Conservation (phyloP, 805 yeast species). For the Kluyveromyces aestuarii region DNA sequence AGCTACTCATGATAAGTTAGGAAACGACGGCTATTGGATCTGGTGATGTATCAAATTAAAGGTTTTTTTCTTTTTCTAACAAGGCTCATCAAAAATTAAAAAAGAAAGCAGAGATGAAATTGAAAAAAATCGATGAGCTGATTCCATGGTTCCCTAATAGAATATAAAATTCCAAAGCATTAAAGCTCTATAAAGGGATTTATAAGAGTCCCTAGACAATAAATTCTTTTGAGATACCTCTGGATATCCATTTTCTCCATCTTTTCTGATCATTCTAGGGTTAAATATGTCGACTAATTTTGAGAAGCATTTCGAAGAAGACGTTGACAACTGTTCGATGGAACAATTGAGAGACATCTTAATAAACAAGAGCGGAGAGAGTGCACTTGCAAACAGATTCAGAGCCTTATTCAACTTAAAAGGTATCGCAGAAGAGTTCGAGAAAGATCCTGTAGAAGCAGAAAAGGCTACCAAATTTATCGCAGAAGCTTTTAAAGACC, state of each 20-base stretch:
- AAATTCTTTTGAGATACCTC: background rate
- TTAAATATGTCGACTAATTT: conserved; percentile 28
- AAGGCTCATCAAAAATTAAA: background rate
- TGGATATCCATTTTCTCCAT: background rate
- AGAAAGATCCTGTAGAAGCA: conserved; percentile 44
- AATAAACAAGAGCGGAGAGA: conserved; percentile 54
- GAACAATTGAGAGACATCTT: conserved; percentile 69
- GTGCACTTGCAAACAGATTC: conserved; percentile 76
- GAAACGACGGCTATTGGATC: too few relatives aligned
- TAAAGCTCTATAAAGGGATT: too few relatives aligned
- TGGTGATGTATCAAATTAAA: background rate
- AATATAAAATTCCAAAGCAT: too few relatives aligned
- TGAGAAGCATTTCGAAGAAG: conserved; percentile 29
- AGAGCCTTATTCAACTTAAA: conserved; percentile 91
- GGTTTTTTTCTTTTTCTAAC: background rate
- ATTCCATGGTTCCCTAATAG: too few relatives aligned
- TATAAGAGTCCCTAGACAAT: too few relatives aligned
- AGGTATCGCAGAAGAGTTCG: conserved; percentile 70
- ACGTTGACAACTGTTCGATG: conserved; percentile 34
- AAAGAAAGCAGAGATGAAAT: background rate
- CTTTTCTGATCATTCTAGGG: background rate
- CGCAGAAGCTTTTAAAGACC: conserved; percentile 71
- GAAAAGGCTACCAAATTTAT: conserved; percentile 68
- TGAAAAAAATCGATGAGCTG: background rate
- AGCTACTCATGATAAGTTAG: too few relatives aligned